These are phyloP conservation scores for Cerrena zonata DNA, from an alignment of 1,284 basidiomycete genomes.

Conservation along the genomic window DNA sequence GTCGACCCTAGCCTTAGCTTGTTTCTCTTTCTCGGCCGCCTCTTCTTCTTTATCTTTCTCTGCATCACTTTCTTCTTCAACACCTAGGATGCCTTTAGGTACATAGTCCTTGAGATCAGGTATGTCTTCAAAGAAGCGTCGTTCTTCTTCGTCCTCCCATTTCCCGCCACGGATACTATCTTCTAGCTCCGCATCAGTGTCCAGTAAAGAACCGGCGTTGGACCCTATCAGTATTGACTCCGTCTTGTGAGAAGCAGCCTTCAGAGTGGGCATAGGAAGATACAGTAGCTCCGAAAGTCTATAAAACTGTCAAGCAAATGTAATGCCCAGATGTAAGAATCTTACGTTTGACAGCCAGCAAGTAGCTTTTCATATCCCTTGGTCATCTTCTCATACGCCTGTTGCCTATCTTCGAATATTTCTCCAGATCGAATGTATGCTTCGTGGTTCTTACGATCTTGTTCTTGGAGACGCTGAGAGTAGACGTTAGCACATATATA, in stretches of 20 bases:
- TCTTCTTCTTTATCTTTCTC: conserved; percentile 24
- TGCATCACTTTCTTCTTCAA: conserved; percentile 49
- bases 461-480: conserved; percentile 83
- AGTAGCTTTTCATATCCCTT: conserved; percentile 89
- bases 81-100: conserved; percentile 81
- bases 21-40: conserved; percentile 41
- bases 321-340: neutral
- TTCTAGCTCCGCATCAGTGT: conserved; percentile 53
- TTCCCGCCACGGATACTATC: conserved; percentile 65
- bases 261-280: conserved; percentile 75
- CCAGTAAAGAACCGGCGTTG: conserved; percentile 25
- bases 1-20: conserved; percentile 45
- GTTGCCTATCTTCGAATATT: conserved; percentile 98
- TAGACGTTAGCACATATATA: conserved; percentile 5
- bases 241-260: conserved; percentile 71
- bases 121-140: conserved; percentile 90
- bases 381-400: conserved; percentile 97
- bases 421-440: conserved; percentile 98
- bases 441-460: conserved; percentile 93
- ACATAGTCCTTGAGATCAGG: conserved; percentile 89
- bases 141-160: conserved; percentile 98
- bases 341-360: conserved; percentile 77
- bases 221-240: conserved; percentile 76
- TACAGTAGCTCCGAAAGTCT: conserved; percentile 87
- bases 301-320: neutral